These are phyloP conservation scores for Arctostaphylos glauca DNA, from an alignment of 148 eudicot species.

Conservation along the genomic window DNA sequence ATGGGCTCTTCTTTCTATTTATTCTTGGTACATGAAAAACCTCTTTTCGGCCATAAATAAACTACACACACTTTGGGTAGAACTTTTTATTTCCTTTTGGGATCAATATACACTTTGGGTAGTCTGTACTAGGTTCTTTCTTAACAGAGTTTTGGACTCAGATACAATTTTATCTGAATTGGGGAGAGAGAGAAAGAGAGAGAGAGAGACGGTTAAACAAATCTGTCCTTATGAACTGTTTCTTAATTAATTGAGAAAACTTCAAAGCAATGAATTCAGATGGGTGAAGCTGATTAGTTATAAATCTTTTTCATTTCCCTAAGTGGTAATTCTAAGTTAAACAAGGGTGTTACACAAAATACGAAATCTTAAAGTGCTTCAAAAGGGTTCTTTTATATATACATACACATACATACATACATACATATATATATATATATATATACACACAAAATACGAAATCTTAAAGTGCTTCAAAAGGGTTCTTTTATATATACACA, in stretches of 20 bases:
- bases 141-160: no score
- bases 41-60: not conserved
- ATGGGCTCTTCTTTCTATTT: not conserved
- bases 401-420: no score
- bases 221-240: not conserved
- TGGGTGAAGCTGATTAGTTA: not conserved
- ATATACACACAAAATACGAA: no score
- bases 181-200: slow-evolving; percentile 14
- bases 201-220: not conserved
- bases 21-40: not conserved
- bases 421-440: no score
- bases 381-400: no score
- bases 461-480: no score
- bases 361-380: no score
- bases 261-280: not conserved
- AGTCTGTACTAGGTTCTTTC: not conserved
- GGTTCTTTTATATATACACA: no score
- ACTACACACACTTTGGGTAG: not conserved
- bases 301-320: not conserved
- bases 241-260: not conserved
- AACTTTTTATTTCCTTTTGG: not conserved
- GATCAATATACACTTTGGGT: not conserved
- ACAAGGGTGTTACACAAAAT: no score
- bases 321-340: not conserved
- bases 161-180: no score